Evolutionary conservation across 441 rosid genomes (phyloP).

Genomic region (Syzygium malaccense): DNA sequence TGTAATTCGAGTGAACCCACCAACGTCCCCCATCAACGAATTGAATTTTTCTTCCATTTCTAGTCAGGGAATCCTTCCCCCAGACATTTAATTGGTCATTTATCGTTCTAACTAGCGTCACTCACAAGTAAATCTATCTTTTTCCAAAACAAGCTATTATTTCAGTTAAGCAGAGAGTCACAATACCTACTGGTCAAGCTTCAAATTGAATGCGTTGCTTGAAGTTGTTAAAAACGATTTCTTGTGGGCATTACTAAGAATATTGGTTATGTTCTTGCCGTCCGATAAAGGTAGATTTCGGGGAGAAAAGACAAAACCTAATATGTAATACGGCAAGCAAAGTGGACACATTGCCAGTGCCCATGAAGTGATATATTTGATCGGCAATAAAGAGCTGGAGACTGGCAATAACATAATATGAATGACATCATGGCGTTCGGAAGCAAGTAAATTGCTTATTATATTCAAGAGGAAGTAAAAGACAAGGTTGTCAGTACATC

Average conservation of each 20-base stretch:
- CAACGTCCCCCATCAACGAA: background rate
- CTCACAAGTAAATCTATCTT: background rate
- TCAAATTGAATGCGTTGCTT: background rate
- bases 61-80: background rate
- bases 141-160: background rate
- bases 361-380: background rate
- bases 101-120: background rate
- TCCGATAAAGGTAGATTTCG: background rate
- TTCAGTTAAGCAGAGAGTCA: background rate
- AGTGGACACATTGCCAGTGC: background rate
- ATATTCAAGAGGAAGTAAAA: background rate
- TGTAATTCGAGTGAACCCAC: too few species aligned
- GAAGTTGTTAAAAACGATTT: background rate
- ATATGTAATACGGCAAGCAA: background rate
- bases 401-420: background rate
- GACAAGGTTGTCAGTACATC: background rate
- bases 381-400: background rate
- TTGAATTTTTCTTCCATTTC: background rate
- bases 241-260: background rate
- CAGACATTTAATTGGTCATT: background rate
- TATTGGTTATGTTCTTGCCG: background rate
- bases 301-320: background rate
- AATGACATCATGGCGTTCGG: background rate
- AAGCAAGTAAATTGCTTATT: background rate
- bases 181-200: background rate